phyloP scores from a whole-genome alignment of 2,329 filamentous ascomycete species.

The Metarhizium robertsii region DNA sequence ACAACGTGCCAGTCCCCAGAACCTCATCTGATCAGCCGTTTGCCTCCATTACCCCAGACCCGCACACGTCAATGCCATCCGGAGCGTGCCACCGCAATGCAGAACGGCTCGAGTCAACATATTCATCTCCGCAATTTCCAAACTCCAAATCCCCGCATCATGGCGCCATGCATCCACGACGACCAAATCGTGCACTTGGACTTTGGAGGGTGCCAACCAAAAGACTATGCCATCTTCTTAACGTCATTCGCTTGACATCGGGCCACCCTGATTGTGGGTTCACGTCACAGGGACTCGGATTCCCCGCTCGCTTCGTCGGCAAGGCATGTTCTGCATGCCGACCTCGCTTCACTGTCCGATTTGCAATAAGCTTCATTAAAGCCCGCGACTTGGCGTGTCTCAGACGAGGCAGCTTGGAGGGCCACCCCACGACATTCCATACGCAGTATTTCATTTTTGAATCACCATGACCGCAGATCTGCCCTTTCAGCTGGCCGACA shows the following conservation, averaged over 20 bases:
- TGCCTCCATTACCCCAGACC: not conserved
- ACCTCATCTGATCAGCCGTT: constrained; percentile 3
- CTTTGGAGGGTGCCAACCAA: too few relatives aligned
- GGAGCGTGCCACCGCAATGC: constrained; percentile 5
- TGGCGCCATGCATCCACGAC: not conserved
- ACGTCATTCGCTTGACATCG: too few relatives aligned
- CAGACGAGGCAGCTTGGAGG: not conserved
- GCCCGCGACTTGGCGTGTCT: not conserved
- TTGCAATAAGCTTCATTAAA: not conserved
- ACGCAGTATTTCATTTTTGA: not conserved
- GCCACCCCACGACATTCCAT: not conserved
- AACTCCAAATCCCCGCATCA: not conserved
- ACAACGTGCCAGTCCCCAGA: not conserved
- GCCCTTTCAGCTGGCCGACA: constrained; percentile 35
- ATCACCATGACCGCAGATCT: constrained; percentile 9
- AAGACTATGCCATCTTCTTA: too few relatives aligned
- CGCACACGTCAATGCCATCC: not conserved
- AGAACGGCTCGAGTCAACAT: too few relatives aligned
- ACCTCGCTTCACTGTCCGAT: too few relatives aligned
- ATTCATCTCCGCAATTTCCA: not conserved
- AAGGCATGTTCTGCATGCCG: not conserved
- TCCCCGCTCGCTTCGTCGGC: not conserved
- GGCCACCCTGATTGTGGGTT: not conserved
- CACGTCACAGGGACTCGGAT: not conserved
- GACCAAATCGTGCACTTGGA: too few relatives aligned